phyloP scores from a whole-genome alignment of 352 stramenopile species.

The Plasmopara halstedii region DNA sequence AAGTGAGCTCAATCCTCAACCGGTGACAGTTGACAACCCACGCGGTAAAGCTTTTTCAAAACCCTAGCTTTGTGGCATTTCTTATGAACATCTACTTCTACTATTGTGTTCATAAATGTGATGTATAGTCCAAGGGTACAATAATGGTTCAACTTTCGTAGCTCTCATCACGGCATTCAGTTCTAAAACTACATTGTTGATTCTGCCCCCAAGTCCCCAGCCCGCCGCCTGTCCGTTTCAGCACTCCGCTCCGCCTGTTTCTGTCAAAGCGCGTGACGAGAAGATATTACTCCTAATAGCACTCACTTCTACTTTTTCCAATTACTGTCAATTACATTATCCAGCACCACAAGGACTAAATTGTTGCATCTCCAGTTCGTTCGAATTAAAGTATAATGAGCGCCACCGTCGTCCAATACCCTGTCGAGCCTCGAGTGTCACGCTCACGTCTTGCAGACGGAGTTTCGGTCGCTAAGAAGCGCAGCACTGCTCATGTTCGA shows the following conservation, averaged over 20 bases:
- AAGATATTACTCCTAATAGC: slow-evolving; percentile 22
- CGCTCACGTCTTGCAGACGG: slow-evolving; percentile 46
- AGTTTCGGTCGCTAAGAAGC: slow-evolving; percentile 60
- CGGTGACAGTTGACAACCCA: slow-evolving; percentile 18
- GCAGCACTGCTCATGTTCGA: slow-evolving; percentile 34
- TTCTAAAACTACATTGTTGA: slow-evolving; percentile 39
- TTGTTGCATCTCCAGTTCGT: not conserved
- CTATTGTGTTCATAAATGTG: too few relatives aligned
- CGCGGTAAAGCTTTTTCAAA: not conserved
- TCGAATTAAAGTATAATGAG: slow-evolving; percentile 35
- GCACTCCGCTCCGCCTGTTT: slow-evolving; percentile 9
- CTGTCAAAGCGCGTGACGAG: slow-evolving; percentile 12
- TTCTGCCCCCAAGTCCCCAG: slow-evolving; percentile 22
- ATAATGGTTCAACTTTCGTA: not conserved
- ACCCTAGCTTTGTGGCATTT: slow-evolving; percentile 13
- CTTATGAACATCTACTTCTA: slow-evolving; percentile 10
- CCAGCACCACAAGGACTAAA: not conserved
- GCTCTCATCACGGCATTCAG: slow-evolving; percentile 1
- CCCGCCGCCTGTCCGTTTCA: slow-evolving; percentile 20
- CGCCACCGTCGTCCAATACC: slow-evolving; percentile 76
- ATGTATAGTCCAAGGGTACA: not conserved
- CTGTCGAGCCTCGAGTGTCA: slow-evolving; percentile 41
- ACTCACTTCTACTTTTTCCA: slow-evolving; percentile 24
- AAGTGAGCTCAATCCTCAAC: slow-evolving; percentile 13
- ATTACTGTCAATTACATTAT: slow-evolving; percentile 9